phyloP scores from a whole-genome alignment of 495 filamentous ascomycete genomes.

The Neurospora sp. region DNA sequence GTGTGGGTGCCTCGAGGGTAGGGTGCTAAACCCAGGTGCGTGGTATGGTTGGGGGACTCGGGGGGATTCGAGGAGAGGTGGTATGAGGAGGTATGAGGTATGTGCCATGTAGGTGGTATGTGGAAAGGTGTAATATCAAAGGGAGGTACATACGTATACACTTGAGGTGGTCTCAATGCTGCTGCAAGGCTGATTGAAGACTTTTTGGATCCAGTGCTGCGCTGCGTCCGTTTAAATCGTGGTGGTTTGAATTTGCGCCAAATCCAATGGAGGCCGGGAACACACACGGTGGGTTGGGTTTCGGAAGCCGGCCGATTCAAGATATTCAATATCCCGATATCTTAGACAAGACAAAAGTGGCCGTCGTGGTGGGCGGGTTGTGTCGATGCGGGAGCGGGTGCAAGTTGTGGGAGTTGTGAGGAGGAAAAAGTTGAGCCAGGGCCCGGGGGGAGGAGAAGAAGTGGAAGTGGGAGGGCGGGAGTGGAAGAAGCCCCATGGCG shows the following conservation, averaged over 20 bases:
- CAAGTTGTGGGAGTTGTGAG: slow-evolving; percentile 7
- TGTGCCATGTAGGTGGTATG: neutral
- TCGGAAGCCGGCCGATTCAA: neutral
- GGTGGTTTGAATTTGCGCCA: neutral
- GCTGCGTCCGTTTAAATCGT: neutral
- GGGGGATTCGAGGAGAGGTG: slow-evolving; percentile 24
- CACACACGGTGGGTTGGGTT: neutral
- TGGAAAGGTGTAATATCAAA: neutral
- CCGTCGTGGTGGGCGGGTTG: neutral
- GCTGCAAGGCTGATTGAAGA: neutral
- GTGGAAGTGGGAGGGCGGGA: slow-evolving; percentile 36
- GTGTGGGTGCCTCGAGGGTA: slow-evolving; percentile 11
- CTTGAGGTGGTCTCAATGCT: neutral
- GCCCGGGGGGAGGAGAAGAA: slow-evolving; percentile 16
- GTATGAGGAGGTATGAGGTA: slow-evolving; percentile 14
- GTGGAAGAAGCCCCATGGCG: slow-evolving; percentile 26
- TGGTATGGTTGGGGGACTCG: slow-evolving; percentile 10
- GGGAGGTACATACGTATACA: neutral
- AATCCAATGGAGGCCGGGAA: neutral
- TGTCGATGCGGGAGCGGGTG: neutral
- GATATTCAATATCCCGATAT: neutral
- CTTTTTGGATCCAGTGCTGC: neutral
- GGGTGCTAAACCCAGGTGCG: neutral
- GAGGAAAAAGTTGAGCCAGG: slow-evolving; percentile 27
- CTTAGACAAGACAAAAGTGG: neutral